These are phyloP conservation scores for Vaccinium macrocarpon DNA, from an alignment of 148 eudicot genomes.

Conservation along the genomic window DNA sequence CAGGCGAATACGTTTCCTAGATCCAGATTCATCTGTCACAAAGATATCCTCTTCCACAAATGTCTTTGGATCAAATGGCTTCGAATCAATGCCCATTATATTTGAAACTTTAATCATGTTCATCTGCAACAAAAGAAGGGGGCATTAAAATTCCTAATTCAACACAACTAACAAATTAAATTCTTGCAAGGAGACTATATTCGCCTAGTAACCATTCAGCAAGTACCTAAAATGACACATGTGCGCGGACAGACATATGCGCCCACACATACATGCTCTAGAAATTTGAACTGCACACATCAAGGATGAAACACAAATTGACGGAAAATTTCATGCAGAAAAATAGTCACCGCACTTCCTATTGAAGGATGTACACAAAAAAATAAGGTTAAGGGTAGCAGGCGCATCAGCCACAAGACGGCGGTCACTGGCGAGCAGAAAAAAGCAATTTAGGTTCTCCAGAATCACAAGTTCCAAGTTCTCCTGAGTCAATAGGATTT, in stretches of 20 bases:
- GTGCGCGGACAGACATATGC: neutral
- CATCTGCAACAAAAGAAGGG: constrained; percentile 59
- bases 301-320: neutral
- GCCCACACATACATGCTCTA: neutral
- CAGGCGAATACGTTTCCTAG: constrained; percentile 80
- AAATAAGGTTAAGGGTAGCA: too few species aligned
- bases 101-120: constrained; percentile 89
- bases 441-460: too few species aligned
- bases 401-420: too few species aligned
- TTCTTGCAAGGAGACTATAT: neutral
- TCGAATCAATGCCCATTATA: constrained; percentile 93
- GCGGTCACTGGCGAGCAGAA: too few species aligned
- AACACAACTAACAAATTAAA: neutral
- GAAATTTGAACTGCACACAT: neutral
- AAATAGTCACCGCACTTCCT: neutral
- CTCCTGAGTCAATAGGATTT: too few species aligned
- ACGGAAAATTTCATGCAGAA: neutral
- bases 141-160: neutral
- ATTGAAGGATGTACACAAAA: constrained; percentile 5
- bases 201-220: neutral
- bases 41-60: constrained; percentile 80
- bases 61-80: constrained; percentile 92
- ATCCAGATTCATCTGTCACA: constrained; percentile 95
- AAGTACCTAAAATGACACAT: neutral
- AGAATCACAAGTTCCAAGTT: too few species aligned